Evolutionary conservation across 1,139 yeast genomes (phyloP).

Genomic region (Taphrina pruni): DNA sequence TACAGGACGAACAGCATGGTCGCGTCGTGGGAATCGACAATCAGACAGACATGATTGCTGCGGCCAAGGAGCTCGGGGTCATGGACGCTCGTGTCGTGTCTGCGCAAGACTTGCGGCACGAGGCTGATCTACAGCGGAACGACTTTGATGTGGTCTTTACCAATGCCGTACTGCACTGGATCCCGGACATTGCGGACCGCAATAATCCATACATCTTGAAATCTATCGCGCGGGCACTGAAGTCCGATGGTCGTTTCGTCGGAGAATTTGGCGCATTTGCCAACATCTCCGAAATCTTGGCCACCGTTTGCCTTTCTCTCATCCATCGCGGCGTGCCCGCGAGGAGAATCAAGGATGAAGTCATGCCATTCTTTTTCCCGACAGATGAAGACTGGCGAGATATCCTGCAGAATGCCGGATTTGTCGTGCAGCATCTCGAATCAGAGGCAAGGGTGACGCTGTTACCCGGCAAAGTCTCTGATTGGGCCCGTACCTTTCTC

Average conservation of each 20-base stretch:
- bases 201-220: slow-evolving; percentile 22
- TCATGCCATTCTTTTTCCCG: slow-evolving; percentile 38
- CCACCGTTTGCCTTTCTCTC: slow-evolving; percentile 26
- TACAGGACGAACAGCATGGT: slow-evolving; percentile 28
- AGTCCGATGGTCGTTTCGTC: slow-evolving; percentile 39
- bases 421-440: slow-evolving; percentile 20
- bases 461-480: slow-evolving; percentile 29
- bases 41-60: slow-evolving; percentile 27
- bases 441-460: slow-evolving; percentile 25
- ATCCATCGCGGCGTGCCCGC: slow-evolving; percentile 30
- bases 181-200: slow-evolving; percentile 30
- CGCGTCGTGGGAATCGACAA: slow-evolving; percentile 40
- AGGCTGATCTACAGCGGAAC: slow-evolving; percentile 18
- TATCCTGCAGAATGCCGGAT: slow-evolving; percentile 38
- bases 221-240: slow-evolving; percentile 34
- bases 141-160: slow-evolving; percentile 40
- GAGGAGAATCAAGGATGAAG: slow-evolving; percentile 23
- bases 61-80: slow-evolving; percentile 30
- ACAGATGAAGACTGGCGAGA: slow-evolving; percentile 12
- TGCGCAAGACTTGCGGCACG: slow-evolving; percentile 19
- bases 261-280: slow-evolving; percentile 41
- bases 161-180: slow-evolving; percentile 42
- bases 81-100: slow-evolving; percentile 25
- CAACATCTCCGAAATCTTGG: slow-evolving; percentile 33
- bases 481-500: slow-evolving; percentile 23